Evolutionary conservation across 2,329 filamentous ascomycete genomes (phyloP).

Genomic region (Graphilbum sp.): DNA sequence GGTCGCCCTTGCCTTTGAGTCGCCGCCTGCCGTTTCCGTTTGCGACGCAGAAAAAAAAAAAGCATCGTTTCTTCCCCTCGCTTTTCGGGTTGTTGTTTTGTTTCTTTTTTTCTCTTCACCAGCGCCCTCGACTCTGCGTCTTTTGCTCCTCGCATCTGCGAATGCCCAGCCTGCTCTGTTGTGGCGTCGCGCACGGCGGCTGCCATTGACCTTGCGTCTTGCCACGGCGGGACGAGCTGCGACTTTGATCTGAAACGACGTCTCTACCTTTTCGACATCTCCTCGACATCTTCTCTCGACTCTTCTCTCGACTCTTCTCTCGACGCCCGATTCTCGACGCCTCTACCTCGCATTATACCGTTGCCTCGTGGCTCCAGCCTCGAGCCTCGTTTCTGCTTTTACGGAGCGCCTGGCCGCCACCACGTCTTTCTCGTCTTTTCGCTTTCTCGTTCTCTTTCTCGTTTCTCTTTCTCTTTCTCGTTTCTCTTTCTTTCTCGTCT

Average conservation of each 20-base stretch:
- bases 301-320: not conserved
- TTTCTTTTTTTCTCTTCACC: not conserved
- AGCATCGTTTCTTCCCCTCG: too few species aligned
- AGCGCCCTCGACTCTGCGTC: not conserved
- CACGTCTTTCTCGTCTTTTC: not conserved
- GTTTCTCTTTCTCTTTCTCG: not conserved
- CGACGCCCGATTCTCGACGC: not conserved
- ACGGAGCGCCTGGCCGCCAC: too few species aligned
- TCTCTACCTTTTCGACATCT: too few species aligned
- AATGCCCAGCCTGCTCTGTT: not conserved
- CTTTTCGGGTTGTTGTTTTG: not conserved
- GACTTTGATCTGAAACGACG: not conserved
- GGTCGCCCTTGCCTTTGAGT: too few species aligned
- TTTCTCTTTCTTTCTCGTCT: too few species aligned
- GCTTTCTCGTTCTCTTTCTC: not conserved
- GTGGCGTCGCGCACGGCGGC: not conserved
- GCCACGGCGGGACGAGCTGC: too few species aligned
- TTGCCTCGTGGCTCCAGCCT: too few species aligned
- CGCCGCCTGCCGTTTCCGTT: too few species aligned
- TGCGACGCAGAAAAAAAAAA: too few species aligned
- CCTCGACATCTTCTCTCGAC: too few species aligned
- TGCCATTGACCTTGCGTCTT: not conserved
- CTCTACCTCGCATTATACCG: not conserved
- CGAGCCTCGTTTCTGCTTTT: too few species aligned
- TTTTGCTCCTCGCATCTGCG: not conserved